phyloP scores from a whole-genome alignment of 1,284 basidiomycete genomes.

The Heterobasidion annosum region DNA sequence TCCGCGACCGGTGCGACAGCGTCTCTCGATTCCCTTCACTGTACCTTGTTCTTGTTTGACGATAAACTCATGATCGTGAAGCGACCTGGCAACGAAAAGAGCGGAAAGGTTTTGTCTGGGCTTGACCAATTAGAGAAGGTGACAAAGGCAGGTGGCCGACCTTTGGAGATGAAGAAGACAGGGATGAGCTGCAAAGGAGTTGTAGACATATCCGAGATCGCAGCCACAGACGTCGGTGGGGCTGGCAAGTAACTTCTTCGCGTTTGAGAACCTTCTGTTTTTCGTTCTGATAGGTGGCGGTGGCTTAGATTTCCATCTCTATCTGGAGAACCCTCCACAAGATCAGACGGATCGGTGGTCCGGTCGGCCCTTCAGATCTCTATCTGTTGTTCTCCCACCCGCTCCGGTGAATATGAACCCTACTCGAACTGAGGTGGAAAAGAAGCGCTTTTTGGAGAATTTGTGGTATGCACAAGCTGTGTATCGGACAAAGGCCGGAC shows the following conservation, averaged over 20 bases:
- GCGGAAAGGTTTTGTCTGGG: conserved; percentile 71
- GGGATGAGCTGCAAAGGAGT: conserved; percentile 84
- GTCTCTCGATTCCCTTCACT: conserved; percentile 48
- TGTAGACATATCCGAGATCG: conserved; percentile 78
- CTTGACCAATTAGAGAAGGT: conserved; percentile 77
- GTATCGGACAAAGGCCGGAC: conserved; percentile 58
- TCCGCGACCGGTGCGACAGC: conserved; percentile 11
- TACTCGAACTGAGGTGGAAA: conserved; percentile 51
- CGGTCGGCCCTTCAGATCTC: conserved; percentile 70
- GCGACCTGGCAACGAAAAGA: conserved; percentile 67
- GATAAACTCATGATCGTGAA: conserved; percentile 93
- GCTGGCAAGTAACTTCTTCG: conserved; percentile 43
- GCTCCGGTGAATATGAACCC: conserved; percentile 56
- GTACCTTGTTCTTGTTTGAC: conserved; percentile 90
- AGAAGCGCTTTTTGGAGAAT: conserved; percentile 79
- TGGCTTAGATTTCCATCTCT: conserved; percentile 71
- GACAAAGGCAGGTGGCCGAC: conserved; percentile 51
- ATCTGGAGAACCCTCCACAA: conserved; percentile 70
- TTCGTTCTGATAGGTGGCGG: conserved; percentile 3
- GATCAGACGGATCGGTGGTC: conserved; percentile 81
- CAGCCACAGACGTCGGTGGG: conserved; percentile 78
- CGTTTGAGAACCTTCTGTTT: conserved; percentile 5
- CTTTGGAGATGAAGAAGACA: conserved; percentile 61
- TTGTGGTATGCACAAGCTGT: conserved; percentile 80
- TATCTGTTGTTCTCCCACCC: conserved; percentile 67